These are phyloP conservation scores for Lyophyllum shimeji DNA, from an alignment of 768 basidiomycete genomes.

Conservation along the genomic window DNA sequence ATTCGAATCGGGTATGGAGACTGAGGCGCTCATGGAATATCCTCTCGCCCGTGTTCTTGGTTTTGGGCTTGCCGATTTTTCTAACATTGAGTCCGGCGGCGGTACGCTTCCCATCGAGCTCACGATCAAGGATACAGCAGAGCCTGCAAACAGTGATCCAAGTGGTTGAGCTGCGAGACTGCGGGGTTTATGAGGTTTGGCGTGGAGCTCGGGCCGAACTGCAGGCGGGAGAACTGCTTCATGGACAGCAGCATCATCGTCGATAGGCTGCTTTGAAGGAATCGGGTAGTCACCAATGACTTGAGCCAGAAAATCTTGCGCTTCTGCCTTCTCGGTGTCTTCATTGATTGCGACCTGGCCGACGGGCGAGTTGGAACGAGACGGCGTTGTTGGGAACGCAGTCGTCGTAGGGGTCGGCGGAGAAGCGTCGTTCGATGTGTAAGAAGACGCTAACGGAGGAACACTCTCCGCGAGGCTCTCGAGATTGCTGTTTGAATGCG, in stretches of 20 bases:
- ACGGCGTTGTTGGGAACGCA: slow-evolving; percentile 19
- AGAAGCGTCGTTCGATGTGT: slow-evolving; percentile 9
- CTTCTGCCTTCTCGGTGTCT: slow-evolving; percentile 14
- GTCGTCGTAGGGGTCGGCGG: slow-evolving; percentile 15
- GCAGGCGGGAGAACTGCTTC: slow-evolving; percentile 1
- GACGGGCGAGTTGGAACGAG: slow-evolving; percentile 24
- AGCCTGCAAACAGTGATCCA: slow-evolving; percentile 17
- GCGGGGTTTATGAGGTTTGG: not conserved
- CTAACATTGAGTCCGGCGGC: slow-evolving; percentile 2
- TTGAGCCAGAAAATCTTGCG: slow-evolving; percentile 16
- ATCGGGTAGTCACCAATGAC: slow-evolving; percentile 13
- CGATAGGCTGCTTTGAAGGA: not conserved
- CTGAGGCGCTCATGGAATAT: slow-evolving; percentile 14
- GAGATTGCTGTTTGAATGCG: slow-evolving; percentile 7
- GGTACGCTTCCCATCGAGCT: slow-evolving; percentile 19
- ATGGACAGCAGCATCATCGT: not conserved
- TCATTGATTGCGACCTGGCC: slow-evolving; percentile 18
- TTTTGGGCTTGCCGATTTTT: not conserved
- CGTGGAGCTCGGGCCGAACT: not conserved
- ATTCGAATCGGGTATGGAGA: slow-evolving; percentile 5
- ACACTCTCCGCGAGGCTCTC: slow-evolving; percentile 3
- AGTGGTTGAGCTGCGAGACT: not conserved
- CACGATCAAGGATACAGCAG: slow-evolving; percentile 27
- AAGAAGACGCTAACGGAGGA: slow-evolving; percentile 5
- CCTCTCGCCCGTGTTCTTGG: slow-evolving; percentile 11